Evolutionary conservation across 139 green algal genomes (phyloP), one percentile per base, ranked within the genome.

Genomic region (Haematococcus sp.): DNA sequence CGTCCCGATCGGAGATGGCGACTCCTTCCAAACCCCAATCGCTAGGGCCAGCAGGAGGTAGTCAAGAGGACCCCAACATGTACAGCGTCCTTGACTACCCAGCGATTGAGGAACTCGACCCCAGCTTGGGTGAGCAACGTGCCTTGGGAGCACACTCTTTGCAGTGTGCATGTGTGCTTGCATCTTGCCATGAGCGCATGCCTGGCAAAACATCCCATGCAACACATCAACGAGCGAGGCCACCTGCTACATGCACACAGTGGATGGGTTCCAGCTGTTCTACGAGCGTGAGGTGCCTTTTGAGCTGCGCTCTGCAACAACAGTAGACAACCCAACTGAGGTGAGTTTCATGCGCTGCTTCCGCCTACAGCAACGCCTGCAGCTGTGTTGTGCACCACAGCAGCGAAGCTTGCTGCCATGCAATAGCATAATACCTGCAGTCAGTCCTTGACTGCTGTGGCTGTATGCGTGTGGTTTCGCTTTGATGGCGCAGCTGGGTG

Each of bases 231-330:
- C 63, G 55, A 33, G 55, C 17, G 15, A 63, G 55, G 7, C 54
- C n/a, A 17, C n/a, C 54, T 63, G 9, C 1, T 31, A 69, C 19
- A 13, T 63, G 35, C 75, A 16, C 58, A 46, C 77, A 85, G 85
- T 82, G 16, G 79, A 92, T 43, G 83, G 84, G 20, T 84, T 80
- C 30, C 58, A 80, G 20, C 58, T 91, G 1, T 88, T 87, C 65
- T 88, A 88, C 59, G 88, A 93, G 68, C 79, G 88, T 27, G 88
- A 93, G 64, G 84, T 93, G 27, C 88, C 88, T 0, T 84, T 90
- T 4, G 88, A 93, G 74, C 73, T 93, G 31, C 74, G 88, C 4
- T 84, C 80, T 4, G 78, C 75, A 1, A 78, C 77, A 3, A 78
- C 71, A 20, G 71, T 73, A 7, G 78, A 88, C 73, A 74, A 77